Percentiles rank a stretch among this genome's conserved stretches.
Conservation (phyloP, 208 protist species). For the Crithidia brevicula region DNA sequence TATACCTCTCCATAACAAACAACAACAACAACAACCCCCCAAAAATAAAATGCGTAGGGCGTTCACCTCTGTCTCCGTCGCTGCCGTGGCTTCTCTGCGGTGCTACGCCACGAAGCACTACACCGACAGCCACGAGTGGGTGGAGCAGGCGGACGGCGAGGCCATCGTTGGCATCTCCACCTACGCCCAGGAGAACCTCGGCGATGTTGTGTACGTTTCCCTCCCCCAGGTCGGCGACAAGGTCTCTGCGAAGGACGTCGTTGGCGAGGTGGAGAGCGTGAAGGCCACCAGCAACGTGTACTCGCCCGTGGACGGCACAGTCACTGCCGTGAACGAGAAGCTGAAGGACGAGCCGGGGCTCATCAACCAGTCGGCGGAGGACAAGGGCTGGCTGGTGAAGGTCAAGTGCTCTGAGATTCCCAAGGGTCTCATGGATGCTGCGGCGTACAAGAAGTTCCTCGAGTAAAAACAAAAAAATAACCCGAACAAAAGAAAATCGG, state of each 20-base stretch:
- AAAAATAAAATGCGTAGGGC: constrained; percentile 53
- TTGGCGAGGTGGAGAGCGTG: constrained; percentile 93
- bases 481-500: background rate
- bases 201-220: constrained; percentile 92
- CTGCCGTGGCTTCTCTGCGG: constrained; percentile 45
- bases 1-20: background rate
- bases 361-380: constrained; percentile 88
- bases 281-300: constrained; percentile 93
- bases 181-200: constrained; percentile 91
- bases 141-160: constrained; percentile 60
- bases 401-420: constrained; percentile 76
- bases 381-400: constrained; percentile 91
- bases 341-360: constrained; percentile 86
- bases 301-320: constrained; percentile 83
- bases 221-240: constrained; percentile 89
- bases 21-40: background rate
- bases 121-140: constrained; percentile 93
- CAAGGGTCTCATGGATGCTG: constrained; percentile 77
- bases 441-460: constrained; percentile 89
- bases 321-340: constrained; percentile 85
- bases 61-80: constrained; percentile 35
- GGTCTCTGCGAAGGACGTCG: constrained; percentile 63
- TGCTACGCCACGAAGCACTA: constrained; percentile 78
- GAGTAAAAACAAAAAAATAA: constrained; percentile 43
- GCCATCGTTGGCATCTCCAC: constrained; percentile 87